A percentile compares a stretch with the other conserved stretches of the same genome.
Conservation (phyloP, 345 rosid genomes). For the Geranium rotundifolium region DNA sequence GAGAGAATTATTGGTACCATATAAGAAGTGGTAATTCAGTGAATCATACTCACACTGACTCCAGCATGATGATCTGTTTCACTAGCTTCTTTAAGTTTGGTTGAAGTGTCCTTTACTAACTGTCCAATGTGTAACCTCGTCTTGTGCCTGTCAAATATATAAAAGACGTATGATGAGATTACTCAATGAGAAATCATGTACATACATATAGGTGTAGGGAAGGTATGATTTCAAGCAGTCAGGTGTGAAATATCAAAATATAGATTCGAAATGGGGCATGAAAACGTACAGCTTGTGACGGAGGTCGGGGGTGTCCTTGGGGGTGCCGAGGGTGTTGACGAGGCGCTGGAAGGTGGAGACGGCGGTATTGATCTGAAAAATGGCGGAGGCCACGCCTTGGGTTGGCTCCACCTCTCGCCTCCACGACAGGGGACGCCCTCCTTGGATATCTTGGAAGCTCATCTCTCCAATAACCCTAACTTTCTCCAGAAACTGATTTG, state of each 20-base stretch:
- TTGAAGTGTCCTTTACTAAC: conserved; percentile 84
- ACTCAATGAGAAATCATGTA: not conserved
- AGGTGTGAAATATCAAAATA: too few species aligned
- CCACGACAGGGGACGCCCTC: conserved; percentile 45
- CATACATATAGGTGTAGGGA: not conserved
- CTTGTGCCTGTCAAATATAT: conserved; percentile 48
- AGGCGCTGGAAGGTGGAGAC: conserved; percentile 15
- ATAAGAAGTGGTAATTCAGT: not conserved
- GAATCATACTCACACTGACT: conserved; percentile 36
- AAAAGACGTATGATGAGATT: not conserved
- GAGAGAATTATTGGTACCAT: not conserved
- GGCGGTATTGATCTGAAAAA: conserved; percentile 90
- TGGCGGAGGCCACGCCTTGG: conserved; percentile 86
- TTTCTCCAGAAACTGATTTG: not conserved
- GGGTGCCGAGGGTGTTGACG: conserved; percentile 13
- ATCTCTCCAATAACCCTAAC: conserved; percentile 15
- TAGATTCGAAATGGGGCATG: not conserved
- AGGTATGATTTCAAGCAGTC: not conserved
- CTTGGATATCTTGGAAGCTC: conserved; percentile 96
- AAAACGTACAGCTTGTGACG: conserved; percentile 20
- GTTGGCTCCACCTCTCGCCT: conserved; percentile 55
- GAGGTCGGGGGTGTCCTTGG: conserved; percentile 15
- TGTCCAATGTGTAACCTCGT: conserved; percentile 74
- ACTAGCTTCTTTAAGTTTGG: conserved; percentile 83
- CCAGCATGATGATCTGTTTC: conserved; percentile 69